Conservation (phyloP, 352 stramenopile species). For the Globisporangium yorkense region DNA sequence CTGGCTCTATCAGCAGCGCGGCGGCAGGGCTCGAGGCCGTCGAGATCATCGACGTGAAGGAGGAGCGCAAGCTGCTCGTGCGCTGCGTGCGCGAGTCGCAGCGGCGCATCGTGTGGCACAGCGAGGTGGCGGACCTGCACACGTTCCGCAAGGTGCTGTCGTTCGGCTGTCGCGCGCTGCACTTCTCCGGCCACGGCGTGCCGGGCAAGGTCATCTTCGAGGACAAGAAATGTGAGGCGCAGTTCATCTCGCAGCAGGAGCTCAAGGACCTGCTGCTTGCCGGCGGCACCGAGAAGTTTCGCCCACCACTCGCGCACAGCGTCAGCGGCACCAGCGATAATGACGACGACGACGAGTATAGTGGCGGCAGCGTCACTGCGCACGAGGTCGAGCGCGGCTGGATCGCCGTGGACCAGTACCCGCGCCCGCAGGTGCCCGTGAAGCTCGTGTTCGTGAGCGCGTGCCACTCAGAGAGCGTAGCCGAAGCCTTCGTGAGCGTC, state of each 20-base stretch:
- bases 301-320: conserved; percentile 3
- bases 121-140: conserved; percentile 73
- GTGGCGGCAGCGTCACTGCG: conserved; percentile 16
- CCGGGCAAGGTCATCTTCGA: conserved; percentile 80
- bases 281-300: conserved; percentile 35
- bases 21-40: conserved; percentile 59
- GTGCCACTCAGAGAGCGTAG: conserved; percentile 86
- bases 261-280: conserved; percentile 70
- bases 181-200: conserved; percentile 77
- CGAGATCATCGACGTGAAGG: conserved; percentile 82
- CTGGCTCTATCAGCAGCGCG: conserved; percentile 3
- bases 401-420: conserved; percentile 30
- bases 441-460: conserved; percentile 88
- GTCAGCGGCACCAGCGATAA: conserved; percentile 7
- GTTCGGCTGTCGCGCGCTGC: conserved; percentile 66
- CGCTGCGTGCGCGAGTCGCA: conserved; percentile 66
- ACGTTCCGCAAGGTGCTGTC: conserved; percentile 78
- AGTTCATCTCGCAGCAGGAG: conserved; percentile 80
- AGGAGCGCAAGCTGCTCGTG: conserved; percentile 67
- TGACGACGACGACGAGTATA: conserved; percentile 8
- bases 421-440: conserved; percentile 38
- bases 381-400: conserved; percentile 44
- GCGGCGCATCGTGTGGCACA: conserved; percentile 66
- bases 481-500: conserved; percentile 83
- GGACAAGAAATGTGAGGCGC: conserved; percentile 68